Base-by-base conservation (phyloP, 1,139 yeast genomes). In the Kodamaea suecica region DNA sequence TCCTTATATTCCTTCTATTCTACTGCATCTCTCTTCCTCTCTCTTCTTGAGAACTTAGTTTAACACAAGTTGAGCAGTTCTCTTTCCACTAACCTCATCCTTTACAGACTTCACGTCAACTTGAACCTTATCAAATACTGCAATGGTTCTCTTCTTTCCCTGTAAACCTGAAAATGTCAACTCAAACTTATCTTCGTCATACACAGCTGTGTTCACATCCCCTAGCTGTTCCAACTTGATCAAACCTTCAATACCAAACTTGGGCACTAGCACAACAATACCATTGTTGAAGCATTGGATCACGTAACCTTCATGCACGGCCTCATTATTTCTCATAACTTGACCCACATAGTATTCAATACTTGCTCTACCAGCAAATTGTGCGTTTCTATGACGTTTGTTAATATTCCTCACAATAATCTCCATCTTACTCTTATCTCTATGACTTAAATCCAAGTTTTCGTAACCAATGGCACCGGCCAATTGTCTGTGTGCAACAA, bases 381-480 rank as follows among this genome's bases (percentile, higher is more conserved):
- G 99, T 0, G 98, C 98, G 59, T 92, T 94, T 61, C 98, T 80
- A 59, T 94, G 99, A 50, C 97, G 83, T 52, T 74, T 82, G 65
- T 94, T 94, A 54, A 94, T 90, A 54, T 92, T 94, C 50, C 79
- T 78, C 47, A 94, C 92, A 41, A 94, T 80, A 45, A 79, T 61
- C 48, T 92, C 97, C 94, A 94, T 86, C 63, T 86, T 88, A 48
- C 70, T 71, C 60, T 88, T 90, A 54, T 92, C 96, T 53, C 96
- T 76, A 54, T 90, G 96, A 33, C 79, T 72, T 44, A 82, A 73
- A 50, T 86, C 90, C 45, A 92, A 64, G 28, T 82, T 76, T 58
- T 92, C 98, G 59, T 90, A 92, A 2, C 85, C 96, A 41, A 94
- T 92, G 1, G 99, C 97, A 11, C 95, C 97, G 0, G 98, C 97